Percentiles rank a stretch among this genome's conserved stretches.
Evolutionary conservation across 805 yeast species (phyloP).

Genomic region (Candida railenensis): DNA sequence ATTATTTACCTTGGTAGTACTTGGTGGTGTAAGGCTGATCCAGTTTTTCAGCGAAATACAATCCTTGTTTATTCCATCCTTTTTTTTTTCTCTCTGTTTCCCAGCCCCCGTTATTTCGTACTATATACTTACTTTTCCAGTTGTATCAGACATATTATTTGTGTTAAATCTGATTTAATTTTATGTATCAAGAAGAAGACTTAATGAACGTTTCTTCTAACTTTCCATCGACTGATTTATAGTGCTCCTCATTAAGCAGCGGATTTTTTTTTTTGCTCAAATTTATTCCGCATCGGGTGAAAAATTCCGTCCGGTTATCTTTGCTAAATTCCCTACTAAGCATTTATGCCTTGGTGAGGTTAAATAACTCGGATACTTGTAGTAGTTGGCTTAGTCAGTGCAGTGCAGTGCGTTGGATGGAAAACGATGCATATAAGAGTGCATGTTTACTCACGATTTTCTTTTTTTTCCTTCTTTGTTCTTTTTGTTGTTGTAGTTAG

Average conservation of each 20-base stretch:
- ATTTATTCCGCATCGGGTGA: neutral
- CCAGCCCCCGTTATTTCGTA: neutral
- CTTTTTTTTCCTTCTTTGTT: too few relatives aligned
- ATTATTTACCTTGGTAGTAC: too few relatives aligned
- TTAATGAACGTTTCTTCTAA: neutral
- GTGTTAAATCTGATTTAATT: neutral
- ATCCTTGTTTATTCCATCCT: neutral
- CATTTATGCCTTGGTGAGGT: too few relatives aligned
- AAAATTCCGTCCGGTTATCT: neutral
- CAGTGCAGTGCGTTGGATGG: too few relatives aligned
- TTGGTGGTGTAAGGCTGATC: too few relatives aligned
- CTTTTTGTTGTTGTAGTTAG: neutral
- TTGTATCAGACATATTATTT: conserved; percentile 4
- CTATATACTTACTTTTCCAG: conserved; percentile 5
- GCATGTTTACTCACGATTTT: too few relatives aligned
- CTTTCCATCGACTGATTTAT: neutral
- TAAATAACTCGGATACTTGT: neutral
- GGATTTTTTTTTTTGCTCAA: neutral
- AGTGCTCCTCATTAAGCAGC: too few relatives aligned
- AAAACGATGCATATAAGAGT: too few relatives aligned
- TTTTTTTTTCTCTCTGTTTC: neutral
- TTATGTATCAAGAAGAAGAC: neutral
- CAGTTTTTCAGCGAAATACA: neutral
- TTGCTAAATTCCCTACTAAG: too few relatives aligned
- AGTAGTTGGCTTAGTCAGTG: too few relatives aligned